These are phyloP conservation scores for Leptomonas pyrrhocoris DNA, from an alignment of 208 protist species.

Conservation along the genomic window DNA sequence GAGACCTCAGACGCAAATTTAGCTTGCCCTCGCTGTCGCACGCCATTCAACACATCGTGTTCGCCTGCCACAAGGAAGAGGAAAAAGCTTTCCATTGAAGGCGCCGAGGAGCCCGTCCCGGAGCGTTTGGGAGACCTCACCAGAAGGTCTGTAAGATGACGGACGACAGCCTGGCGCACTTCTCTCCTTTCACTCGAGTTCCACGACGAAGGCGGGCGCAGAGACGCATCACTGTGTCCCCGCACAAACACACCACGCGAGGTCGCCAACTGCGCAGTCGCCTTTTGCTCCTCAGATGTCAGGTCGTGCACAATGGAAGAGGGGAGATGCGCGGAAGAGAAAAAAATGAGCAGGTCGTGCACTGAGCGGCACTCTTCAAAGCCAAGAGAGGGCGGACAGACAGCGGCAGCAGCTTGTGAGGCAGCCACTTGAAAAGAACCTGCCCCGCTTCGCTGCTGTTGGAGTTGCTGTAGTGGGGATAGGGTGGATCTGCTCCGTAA, in stretches of 20 bases:
- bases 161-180: neutral
- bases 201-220: neutral
- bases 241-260: neutral
- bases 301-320: neutral
- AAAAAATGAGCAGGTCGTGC: neutral
- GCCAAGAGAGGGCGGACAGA: too few species aligned
- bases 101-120: neutral
- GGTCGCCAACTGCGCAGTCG: neutral
- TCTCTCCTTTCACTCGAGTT: neutral
- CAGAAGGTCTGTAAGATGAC: neutral
- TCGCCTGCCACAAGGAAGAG: neutral
- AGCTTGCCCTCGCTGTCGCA: neutral
- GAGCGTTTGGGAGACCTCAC: neutral
- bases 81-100: neutral
- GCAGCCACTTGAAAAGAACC: neutral
- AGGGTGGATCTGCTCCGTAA: too few species aligned
- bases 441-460: neutral
- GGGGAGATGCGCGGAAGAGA: neutral
- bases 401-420: neutral
- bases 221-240: neutral
- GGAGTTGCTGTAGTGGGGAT: neutral
- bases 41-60: neutral
- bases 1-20: neutral
- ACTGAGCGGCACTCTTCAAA: neutral
- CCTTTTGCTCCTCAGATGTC: neutral